These are phyloP conservation scores for Phytopythium chamaehyphon DNA, from an alignment of 352 stramenopile species.

Conservation along the genomic window DNA sequence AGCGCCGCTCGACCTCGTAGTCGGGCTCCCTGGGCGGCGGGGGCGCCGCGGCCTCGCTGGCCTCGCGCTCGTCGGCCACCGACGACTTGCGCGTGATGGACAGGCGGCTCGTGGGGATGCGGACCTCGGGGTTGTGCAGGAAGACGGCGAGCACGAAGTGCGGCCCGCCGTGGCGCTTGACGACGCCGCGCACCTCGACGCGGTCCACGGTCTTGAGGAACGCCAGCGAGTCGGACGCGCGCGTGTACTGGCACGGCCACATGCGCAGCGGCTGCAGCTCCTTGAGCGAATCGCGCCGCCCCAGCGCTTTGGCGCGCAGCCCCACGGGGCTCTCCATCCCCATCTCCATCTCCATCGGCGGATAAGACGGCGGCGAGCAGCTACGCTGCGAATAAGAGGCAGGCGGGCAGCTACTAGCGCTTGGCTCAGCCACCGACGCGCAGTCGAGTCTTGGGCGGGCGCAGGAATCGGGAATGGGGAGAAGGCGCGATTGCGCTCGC, in stretches of 20 bases:
- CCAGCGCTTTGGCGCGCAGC: conserved; percentile 8
- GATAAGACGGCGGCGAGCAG: too few relatives aligned
- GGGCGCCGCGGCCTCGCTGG: conserved; percentile 6
- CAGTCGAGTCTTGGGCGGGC: too few relatives aligned
- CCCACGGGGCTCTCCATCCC: conserved; percentile 7
- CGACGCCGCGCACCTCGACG: conserved; percentile 27
- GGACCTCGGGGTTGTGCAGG: conserved; percentile 36
- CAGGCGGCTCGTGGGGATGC: conserved; percentile 35
- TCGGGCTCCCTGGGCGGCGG: conserved; percentile 18
- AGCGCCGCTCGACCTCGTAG: conserved; percentile 34
- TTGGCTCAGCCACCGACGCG: too few relatives aligned
- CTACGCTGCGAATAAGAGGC: too few relatives aligned
- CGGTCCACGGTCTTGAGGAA: conserved; percentile 38
- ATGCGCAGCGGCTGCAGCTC: conserved; percentile 34
- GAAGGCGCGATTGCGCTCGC: too few relatives aligned
- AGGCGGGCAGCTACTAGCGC: too few relatives aligned
- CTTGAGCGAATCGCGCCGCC: conserved; percentile 12
- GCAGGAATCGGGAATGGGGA: too few relatives aligned
- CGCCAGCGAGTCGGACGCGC: conserved; percentile 28
- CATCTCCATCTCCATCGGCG: too few relatives aligned
- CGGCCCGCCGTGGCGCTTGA: conserved; percentile 25
- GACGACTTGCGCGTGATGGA: conserved; percentile 20
- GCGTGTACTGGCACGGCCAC: conserved; percentile 39
- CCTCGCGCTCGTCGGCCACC: conserved; percentile 3
- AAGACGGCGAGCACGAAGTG: conserved; percentile 39